A percentile compares a stretch with the other conserved stretches of the same genome.
phyloP scores from a whole-genome alignment of 1,139 yeast species.

The Blastobotrys capitulatus region DNA sequence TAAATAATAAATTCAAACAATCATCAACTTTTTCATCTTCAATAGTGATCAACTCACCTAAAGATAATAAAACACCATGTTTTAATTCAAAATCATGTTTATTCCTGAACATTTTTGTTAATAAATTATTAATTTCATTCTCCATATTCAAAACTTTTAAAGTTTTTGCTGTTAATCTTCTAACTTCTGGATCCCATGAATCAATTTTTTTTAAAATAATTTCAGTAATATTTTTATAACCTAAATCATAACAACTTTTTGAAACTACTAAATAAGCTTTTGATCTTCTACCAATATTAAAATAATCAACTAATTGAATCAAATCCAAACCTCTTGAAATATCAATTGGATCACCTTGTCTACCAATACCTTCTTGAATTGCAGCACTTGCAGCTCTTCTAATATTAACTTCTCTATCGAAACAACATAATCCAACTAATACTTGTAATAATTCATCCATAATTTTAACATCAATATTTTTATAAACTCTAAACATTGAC shows the following conservation, averaged over 20 bases:
- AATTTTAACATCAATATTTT: slow-evolving; percentile 29
- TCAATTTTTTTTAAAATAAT: slow-evolving; percentile 23
- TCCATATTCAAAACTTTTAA: slow-evolving; percentile 11
- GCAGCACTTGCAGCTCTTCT: slow-evolving; percentile 85
- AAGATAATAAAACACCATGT: slow-evolving; percentile 24
- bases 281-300: slow-evolving; percentile 40
- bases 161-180: slow-evolving; percentile 35
- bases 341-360: slow-evolving; percentile 40
- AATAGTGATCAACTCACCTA: slow-evolving; percentile 20
- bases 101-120: slow-evolving; percentile 9
- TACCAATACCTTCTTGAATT: slow-evolving; percentile 75
- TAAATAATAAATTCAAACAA: slow-evolving; percentile 7
- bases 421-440: slow-evolving; percentile 50
- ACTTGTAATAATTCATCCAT: slow-evolving; percentile 23
- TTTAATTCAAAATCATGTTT: slow-evolving; percentile 20
- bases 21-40: background rate
- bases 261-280: slow-evolving; percentile 37
- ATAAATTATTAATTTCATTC: background rate
- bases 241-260: slow-evolving; percentile 28
- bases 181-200: slow-evolving; percentile 38
- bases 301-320: slow-evolving; percentile 54
- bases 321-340: slow-evolving; percentile 40
- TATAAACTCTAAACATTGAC: slow-evolving; percentile 49
- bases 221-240: slow-evolving; percentile 28
- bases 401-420: slow-evolving; percentile 68